Evolutionary conservation across 2,329 filamentous ascomycete species (phyloP).

Genomic region (Plectosphaerella sp.): DNA sequence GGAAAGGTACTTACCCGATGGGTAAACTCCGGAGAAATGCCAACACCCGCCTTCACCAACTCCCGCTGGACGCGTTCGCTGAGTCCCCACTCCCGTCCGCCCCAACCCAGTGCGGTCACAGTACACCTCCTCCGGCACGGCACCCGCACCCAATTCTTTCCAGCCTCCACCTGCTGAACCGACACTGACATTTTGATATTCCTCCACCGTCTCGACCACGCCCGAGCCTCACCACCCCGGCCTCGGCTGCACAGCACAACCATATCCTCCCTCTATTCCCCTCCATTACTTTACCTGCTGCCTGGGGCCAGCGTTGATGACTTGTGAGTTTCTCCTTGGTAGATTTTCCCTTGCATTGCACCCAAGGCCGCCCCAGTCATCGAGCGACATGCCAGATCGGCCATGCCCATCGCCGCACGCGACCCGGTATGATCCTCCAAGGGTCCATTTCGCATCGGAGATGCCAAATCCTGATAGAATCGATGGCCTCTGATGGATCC

Average conservation of each 20-base stretch:
- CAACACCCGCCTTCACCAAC: too few relatives aligned
- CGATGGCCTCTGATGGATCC: conserved; percentile 25
- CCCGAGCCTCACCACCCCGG: neutral
- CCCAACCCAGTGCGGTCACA: neutral
- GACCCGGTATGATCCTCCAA: conserved; percentile 28
- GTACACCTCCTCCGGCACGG: neutral
- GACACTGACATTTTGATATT: conserved; percentile 4
- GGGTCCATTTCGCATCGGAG: conserved; percentile 16
- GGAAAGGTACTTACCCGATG: neutral
- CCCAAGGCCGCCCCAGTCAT: conserved; percentile 28
- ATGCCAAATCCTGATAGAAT: conserved; percentile 27
- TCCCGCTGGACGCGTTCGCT: neutral
- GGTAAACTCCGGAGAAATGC: too few relatives aligned
- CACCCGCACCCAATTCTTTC: conserved; percentile 3
- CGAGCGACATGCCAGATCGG: conserved; percentile 30
- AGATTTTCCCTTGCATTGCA: conserved; percentile 18
- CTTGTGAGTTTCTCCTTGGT: conserved; percentile 39
- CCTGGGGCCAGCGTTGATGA: conserved; percentile 41
- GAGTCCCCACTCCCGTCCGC: neutral
- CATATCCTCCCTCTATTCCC: neutral
- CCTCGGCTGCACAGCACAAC: neutral
- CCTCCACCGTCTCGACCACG: neutral
- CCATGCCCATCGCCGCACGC: conserved; percentile 21
- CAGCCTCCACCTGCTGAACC: conserved; percentile 1
- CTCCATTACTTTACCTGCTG: conserved; percentile 18